These are phyloP conservation scores for Cladophialophora bantiana DNA, from an alignment of 2,329 filamentous ascomycete genomes.

Conservation along the genomic window DNA sequence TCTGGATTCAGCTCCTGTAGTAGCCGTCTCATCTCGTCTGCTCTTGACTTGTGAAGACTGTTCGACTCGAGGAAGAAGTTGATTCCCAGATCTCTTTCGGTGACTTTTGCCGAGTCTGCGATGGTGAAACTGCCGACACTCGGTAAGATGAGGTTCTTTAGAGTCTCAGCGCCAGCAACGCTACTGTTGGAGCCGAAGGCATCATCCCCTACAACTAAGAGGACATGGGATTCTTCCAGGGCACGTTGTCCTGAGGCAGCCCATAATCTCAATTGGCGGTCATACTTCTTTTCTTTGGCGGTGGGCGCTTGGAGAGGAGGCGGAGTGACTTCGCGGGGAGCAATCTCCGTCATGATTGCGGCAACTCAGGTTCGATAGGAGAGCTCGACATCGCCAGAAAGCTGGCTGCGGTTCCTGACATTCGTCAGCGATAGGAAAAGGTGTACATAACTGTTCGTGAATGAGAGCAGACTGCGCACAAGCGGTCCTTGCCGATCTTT, in stretches of 20 bases:
- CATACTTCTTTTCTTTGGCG: slow-evolving; percentile 79
- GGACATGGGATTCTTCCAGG: slow-evolving; percentile 87
- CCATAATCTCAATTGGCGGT: slow-evolving; percentile 94
- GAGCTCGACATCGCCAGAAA: slow-evolving; percentile 1
- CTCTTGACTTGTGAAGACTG: slow-evolving; percentile 77
- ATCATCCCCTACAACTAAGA: slow-evolving; percentile 74
- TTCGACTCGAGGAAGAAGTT: slow-evolving; percentile 94
- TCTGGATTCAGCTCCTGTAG: slow-evolving; percentile 92
- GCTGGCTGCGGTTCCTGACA: neutral
- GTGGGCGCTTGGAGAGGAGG: slow-evolving; percentile 61
- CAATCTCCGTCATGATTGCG: slow-evolving; percentile 34
- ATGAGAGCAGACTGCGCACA: neutral
- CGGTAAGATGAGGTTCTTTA: slow-evolving; percentile 97
- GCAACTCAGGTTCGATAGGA: neutral
- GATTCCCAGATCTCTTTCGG: slow-evolving; percentile 83
- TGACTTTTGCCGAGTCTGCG: slow-evolving; percentile 78
- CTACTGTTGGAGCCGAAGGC: slow-evolving; percentile 38
- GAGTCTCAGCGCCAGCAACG: slow-evolving; percentile 83
- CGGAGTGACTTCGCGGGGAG: slow-evolving; percentile 46
- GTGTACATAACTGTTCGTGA: neutral
- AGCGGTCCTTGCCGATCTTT: slow-evolving; percentile 3
- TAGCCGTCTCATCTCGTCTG: slow-evolving; percentile 76
- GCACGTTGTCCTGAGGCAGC: slow-evolving; percentile 89
- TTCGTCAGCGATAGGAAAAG: slow-evolving; percentile 9
- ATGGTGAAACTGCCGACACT: slow-evolving; percentile 93